A percentile compares a stretch with the other conserved stretches of the same genome.
phyloP scores from a whole-genome alignment of 257 asterid genomes.

The Dorcoceras hygrometricum region DNA sequence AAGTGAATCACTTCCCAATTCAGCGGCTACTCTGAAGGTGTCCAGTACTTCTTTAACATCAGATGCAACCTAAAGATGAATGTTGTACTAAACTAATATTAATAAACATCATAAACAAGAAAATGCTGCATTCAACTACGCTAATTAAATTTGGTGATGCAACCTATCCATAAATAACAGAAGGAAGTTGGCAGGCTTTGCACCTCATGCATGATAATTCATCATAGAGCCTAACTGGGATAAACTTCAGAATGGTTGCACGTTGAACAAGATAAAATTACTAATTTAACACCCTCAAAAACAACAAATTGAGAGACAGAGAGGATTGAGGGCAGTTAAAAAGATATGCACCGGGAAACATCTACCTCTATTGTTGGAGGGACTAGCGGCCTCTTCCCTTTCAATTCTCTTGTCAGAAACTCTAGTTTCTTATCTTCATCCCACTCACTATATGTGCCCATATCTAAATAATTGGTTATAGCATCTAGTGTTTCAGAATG shows the following conservation, averaged over 20 bases:
- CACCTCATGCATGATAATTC: background rate
- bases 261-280: too few relatives aligned
- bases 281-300: background rate
- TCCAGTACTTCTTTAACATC: constrained; percentile 93
- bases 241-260: background rate
- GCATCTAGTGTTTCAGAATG: constrained; percentile 95
- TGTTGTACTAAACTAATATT: background rate
- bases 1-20: constrained; percentile 85
- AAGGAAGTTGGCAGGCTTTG: constrained; percentile 4
- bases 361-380: constrained; percentile 78
- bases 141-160: background rate
- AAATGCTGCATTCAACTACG: background rate
- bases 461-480: constrained; percentile 75
- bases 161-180: background rate
- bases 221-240: background rate
- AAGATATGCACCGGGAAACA: constrained; percentile 2
- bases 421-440: constrained; percentile 83
- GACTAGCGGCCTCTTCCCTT: constrained; percentile 92
- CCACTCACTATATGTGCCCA: constrained; percentile 96
- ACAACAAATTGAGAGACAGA: background rate
- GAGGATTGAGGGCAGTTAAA: background rate
- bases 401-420: constrained; percentile 79
- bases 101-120: background rate
- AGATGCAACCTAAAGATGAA: constrained; percentile 52
- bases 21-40: constrained; percentile 93